Evolutionary conservation across 2,329 filamentous ascomycete genomes (phyloP).

Genomic region (Aspergillus nomiae): DNA sequence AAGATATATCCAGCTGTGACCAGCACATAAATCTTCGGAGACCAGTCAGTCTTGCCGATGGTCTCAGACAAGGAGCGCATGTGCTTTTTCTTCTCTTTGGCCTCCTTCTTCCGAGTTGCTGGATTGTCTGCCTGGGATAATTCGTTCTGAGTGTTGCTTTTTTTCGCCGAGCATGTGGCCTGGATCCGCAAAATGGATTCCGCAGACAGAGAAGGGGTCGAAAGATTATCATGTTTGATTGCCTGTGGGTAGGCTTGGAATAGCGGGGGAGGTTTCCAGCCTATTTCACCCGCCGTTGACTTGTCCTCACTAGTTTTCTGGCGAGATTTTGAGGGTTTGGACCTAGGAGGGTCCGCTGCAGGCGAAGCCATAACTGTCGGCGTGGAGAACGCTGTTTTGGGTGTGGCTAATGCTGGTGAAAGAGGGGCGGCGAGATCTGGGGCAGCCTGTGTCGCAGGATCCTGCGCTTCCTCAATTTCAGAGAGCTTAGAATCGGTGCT

Average conservation of each 20-base stretch:
- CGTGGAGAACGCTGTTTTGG: conserved; percentile 28
- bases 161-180: conserved; percentile 28
- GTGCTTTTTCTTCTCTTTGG: conserved; percentile 37
- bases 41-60: conserved; percentile 44
- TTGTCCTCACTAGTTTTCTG: conserved; percentile 26
- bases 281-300: conserved; percentile 26
- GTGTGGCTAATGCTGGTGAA: conserved; percentile 31
- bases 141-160: conserved; percentile 13
- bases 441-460: conserved; percentile 18
- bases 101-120: conserved; percentile 33
- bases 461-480: conserved; percentile 34
- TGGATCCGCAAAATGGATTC: conserved; percentile 68
- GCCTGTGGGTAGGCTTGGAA: conserved; percentile 88
- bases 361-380: conserved; percentile 28
- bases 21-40: conserved; percentile 49
- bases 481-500: conserved; percentile 32
- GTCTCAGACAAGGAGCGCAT: conserved; percentile 38
- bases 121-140: conserved; percentile 21
- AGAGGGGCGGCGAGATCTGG: conserved; percentile 22
- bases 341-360: conserved; percentile 20
- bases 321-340: conserved; percentile 24
- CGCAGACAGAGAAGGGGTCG: conserved; percentile 66
- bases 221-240: conserved; percentile 71
- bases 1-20: conserved; percentile 48
- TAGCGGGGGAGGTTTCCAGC: conserved; percentile 72